phyloP scores from a whole-genome alignment of 306 rosid genomes.

The Quercus ilex region DNA sequence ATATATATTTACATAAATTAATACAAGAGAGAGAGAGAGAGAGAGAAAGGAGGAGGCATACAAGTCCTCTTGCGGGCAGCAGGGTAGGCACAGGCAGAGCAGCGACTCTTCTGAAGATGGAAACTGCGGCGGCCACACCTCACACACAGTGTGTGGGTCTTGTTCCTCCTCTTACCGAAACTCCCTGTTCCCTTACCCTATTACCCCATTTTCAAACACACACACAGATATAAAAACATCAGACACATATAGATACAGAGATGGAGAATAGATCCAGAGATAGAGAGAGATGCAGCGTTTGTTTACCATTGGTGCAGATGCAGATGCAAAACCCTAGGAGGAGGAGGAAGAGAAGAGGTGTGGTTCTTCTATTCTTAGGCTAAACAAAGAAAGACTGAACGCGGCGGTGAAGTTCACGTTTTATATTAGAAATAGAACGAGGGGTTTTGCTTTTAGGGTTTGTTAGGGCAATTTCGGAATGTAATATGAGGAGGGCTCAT shows the following conservation, averaged over 20 bases:
- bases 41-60: constrained; percentile 7
- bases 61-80: constrained; percentile 93
- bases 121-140: constrained; percentile 99
- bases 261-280: neutral
- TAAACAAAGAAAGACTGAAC: too few relatives aligned
- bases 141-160: constrained; percentile 94
- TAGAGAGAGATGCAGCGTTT: neutral
- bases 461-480: too few relatives aligned
- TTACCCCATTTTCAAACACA: too few relatives aligned
- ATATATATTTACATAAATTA: too few relatives aligned
- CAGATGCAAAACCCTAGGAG: constrained; percentile 44
- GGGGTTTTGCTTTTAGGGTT: too few relatives aligned
- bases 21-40: neutral
- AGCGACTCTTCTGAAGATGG: constrained; percentile 96
- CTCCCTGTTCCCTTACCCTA: constrained; percentile 99
- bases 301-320: constrained; percentile 54
- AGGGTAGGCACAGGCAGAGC: constrained; percentile 88
- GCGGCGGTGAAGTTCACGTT: too few relatives aligned
- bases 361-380: constrained; percentile 1
- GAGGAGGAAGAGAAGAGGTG: neutral
- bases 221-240: neutral
- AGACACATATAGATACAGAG: neutral
- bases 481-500: too few relatives aligned
- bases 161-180: constrained; percentile 97
- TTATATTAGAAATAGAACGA: too few relatives aligned